These are phyloP conservation scores for Candida rishiriensis DNA, from an alignment of 805 yeast genomes.

Conservation along the genomic window DNA sequence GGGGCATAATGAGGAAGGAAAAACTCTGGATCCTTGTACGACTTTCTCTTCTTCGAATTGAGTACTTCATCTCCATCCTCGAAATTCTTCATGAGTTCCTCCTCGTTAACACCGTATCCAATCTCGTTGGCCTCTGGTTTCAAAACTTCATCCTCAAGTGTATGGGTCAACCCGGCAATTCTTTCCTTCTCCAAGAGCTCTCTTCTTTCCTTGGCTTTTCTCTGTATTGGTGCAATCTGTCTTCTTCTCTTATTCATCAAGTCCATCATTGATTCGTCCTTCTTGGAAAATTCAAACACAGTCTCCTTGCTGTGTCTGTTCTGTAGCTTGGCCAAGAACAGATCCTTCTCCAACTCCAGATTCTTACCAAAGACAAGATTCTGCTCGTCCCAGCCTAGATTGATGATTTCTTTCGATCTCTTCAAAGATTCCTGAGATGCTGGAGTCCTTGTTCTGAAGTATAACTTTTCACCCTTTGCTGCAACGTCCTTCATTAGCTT, in stretches of 20 bases:
- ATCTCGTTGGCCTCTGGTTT: slow-evolving; percentile 38
- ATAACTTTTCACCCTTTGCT: slow-evolving; percentile 80
- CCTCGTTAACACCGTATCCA: slow-evolving; percentile 38
- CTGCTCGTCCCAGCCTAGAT: slow-evolving; percentile 84
- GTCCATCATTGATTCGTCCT: slow-evolving; percentile 65
- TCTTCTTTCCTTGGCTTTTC: slow-evolving; percentile 65
- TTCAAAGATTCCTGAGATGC: slow-evolving; percentile 86
- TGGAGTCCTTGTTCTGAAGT: slow-evolving; percentile 76
- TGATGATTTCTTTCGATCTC: slow-evolving; percentile 72
- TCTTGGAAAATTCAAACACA: slow-evolving; percentile 82
- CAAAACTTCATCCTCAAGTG: slow-evolving; percentile 69
- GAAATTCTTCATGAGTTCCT: slow-evolving; percentile 43
- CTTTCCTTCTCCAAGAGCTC: slow-evolving; percentile 69
- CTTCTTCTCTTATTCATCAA: slow-evolving; percentile 83
- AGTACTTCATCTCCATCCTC: slow-evolving; percentile 47
- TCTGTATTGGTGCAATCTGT: slow-evolving; percentile 76
- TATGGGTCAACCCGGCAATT: slow-evolving; percentile 67
- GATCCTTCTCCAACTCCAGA: slow-evolving; percentile 66
- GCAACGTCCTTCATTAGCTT: slow-evolving; percentile 65
- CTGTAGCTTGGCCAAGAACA: slow-evolving; percentile 65
- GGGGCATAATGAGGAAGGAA: slow-evolving; percentile 91
- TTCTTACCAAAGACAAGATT: slow-evolving; percentile 76
- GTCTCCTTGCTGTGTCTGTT: slow-evolving; percentile 78
- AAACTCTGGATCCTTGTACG: slow-evolving; percentile 71
- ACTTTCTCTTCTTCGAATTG: slow-evolving; percentile 33